Evolutionary conservation across 352 stramenopile genomes (phyloP), one percentile per base, ranked within the genome.

Genomic region (Phytophthora uliginosa): DNA sequence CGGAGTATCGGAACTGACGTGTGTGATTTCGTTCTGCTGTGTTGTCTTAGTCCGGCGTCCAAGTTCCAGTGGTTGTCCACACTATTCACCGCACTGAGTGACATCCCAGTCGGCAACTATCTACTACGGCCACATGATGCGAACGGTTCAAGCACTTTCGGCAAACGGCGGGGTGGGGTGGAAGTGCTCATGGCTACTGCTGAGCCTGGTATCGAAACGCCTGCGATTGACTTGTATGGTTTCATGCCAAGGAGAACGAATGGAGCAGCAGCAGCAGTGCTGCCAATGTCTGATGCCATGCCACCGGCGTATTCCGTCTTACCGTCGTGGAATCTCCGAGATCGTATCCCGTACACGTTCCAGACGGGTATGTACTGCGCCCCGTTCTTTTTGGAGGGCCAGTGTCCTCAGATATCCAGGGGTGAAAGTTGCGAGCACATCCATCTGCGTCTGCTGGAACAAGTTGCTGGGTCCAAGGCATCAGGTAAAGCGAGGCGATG

Each of bases 271-370:
- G 13, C 26, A n/a, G 15, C 28, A 31, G 34, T 64, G 24, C 48
- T 12, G 2, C n/a, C 47, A 1, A 73, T 34, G 3, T 33, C 38
- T 3, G 62, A 74, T 34, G 76, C 69, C 22, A 64, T 83, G 22
- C 8, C 34, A 15, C 45, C 20, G 45, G 26, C 17, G 6, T 13
- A 26, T 24, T 8, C 51, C 15, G 22, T 57, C 8, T 24, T 57
- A 36, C 51, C 51, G 13, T 33, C 64, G 17, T 95, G 87, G 59
- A 83, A 82, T 63, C 66, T 87, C 12, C 55, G 53, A 0, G 58
- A 85, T 28, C 79, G 81, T 10, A 83, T 85, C 22, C 84, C 85
- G 31, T 93, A 91, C 69, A 91, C 81, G 6, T 92, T 75, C 40
- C 77, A 76, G 17, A 90, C 83, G 1, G 82, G 78, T 15, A 86